These are phyloP conservation scores for Kwoniella heveanensis DNA, from an alignment of 768 basidiomycete genomes.

Conservation along the genomic window DNA sequence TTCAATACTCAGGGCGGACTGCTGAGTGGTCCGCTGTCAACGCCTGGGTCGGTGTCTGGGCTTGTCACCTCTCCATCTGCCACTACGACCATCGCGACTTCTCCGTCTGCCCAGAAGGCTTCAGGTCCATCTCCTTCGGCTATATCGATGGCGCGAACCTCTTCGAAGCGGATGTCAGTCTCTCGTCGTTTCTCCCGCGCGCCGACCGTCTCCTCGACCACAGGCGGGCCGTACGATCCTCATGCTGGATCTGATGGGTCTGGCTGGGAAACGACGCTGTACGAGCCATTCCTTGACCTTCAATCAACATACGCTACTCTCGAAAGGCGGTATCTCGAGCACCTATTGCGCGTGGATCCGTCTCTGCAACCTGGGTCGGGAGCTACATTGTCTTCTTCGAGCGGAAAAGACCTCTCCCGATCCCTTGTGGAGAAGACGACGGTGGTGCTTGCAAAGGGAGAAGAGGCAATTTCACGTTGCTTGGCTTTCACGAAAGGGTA, in stretches of 20 bases:
- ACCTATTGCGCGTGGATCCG: conserved; percentile 32
- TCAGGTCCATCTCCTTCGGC: conserved; percentile 10
- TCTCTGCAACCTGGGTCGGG: conserved; percentile 2
- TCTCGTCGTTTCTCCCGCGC: conserved; percentile 47
- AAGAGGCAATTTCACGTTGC: conserved; percentile 77
- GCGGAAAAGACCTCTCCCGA: conserved; percentile 55
- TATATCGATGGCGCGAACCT: conserved; percentile 4
- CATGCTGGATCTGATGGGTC: conserved; percentile 4
- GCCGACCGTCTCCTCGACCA: conserved; percentile 6
- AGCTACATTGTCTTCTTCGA: conserved; percentile 4
- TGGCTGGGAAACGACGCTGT: conserved; percentile 84
- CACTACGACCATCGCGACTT: conserved; percentile 6
- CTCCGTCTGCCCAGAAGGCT: conserved; percentile 19
- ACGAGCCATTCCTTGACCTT: conserved; percentile 90
- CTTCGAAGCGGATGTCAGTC: conserved; percentile 17
- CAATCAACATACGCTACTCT: conserved; percentile 80
- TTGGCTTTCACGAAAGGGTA: conserved; percentile 85
- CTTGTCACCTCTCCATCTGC: conserved; percentile 21
- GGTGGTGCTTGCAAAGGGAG: conserved; percentile 74
- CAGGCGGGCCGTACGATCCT: not conserved
- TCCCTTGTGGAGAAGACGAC: conserved; percentile 73
- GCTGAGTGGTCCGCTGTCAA: conserved; percentile 25
- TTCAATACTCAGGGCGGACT: conserved; percentile 55
- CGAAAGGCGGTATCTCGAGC: conserved; percentile 69
- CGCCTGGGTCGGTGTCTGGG: conserved; percentile 8